These are phyloP conservation scores for Tremella yokohamensis DNA, from an alignment of 768 basidiomycete genomes.

Conservation along the genomic window DNA sequence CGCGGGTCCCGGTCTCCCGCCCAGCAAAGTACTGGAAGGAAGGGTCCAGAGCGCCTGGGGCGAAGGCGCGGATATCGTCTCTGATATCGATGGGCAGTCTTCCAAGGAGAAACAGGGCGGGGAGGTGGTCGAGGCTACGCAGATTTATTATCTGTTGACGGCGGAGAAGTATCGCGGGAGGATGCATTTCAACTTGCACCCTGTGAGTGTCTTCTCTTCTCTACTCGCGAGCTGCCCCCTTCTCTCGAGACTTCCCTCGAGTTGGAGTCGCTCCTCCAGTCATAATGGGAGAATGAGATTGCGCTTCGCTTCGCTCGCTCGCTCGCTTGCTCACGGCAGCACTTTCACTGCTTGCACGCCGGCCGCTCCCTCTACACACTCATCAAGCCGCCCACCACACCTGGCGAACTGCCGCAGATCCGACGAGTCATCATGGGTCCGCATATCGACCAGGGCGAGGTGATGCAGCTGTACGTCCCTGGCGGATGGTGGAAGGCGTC, in stretches of 20 bases:
- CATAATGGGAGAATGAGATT: too few relatives aligned
- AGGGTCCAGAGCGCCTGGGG: slow-evolving; percentile 19
- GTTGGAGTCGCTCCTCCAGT: too few relatives aligned
- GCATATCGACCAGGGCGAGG: slow-evolving; percentile 54
- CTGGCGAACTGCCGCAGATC: slow-evolving; percentile 17
- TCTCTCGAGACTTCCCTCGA: background rate
- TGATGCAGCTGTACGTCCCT: slow-evolving; percentile 54
- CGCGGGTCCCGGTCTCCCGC: background rate
- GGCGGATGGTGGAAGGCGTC: slow-evolving; percentile 49
- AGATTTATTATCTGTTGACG: slow-evolving; percentile 40
- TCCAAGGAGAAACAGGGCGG: slow-evolving; percentile 2
- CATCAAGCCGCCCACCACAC: slow-evolving; percentile 24
- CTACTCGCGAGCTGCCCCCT: too few relatives aligned
- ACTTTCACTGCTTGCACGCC: slow-evolving; percentile 19
- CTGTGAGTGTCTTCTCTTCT: slow-evolving; percentile 24
- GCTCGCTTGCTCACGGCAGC: too few relatives aligned
- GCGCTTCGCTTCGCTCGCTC: too few relatives aligned
- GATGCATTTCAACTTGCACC: slow-evolving; percentile 44
- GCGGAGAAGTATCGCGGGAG: slow-evolving; percentile 29
- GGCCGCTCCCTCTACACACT: slow-evolving; percentile 36
- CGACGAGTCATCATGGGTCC: slow-evolving; percentile 53
- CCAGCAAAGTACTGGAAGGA: slow-evolving; percentile 9
- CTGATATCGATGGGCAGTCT: background rate
- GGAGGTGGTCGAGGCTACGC: slow-evolving; percentile 28
- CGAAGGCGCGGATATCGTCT: slow-evolving; percentile 12